Evolutionary conservation across 2,329 filamentous ascomycete species (phyloP), one percentile per base, ranked within the genome.

Genomic region (Phoma sp.): DNA sequence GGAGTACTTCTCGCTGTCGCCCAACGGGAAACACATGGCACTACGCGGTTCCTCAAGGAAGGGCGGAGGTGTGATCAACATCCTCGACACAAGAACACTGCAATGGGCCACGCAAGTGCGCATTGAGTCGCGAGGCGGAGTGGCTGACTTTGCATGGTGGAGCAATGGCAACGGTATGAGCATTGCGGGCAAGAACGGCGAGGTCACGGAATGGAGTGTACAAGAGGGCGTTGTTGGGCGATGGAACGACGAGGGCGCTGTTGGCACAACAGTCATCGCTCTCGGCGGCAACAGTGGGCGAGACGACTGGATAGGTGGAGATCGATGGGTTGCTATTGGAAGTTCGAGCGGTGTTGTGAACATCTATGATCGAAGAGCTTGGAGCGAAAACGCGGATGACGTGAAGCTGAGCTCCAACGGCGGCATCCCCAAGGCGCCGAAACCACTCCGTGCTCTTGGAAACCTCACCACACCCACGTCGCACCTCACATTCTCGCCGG

Each of bases 111-210:
- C 89, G 0, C 88, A 94, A 62, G 91, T 90, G 13, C 85, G 93
- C 35, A 82, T 97, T 40, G 91, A 97, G 68, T 89, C 90, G 61
- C 84, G 85, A 43, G 88, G 92, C 45, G 93, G 93, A 33, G 88
- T 98, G 43, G 89, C 91, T 1, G 94, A 97, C 74, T 96, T 97
- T 69, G 87, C 86, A 1, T 99, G 95, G 95, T 97, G 93, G 93
- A 84, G 86, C 48, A 87, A 91, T 58, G 90, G 93, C 31, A 84
- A 88, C 36, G 94, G 93, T 4, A 81, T 99, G 67, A 89, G 87
- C 0, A 89, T 96, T 37, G 85, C 90, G 1, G 92, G 91, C 57
- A 93, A 89, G 74, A 92, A 90, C 63, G 95, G 95, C 22, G 91
- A 96, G 70, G 85, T 98, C 6, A 92, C 91, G 48, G 95, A 99